Evolutionary conservation across 2,329 filamentous ascomycete species (phyloP).

Genomic region (Penicillium sp.): DNA sequence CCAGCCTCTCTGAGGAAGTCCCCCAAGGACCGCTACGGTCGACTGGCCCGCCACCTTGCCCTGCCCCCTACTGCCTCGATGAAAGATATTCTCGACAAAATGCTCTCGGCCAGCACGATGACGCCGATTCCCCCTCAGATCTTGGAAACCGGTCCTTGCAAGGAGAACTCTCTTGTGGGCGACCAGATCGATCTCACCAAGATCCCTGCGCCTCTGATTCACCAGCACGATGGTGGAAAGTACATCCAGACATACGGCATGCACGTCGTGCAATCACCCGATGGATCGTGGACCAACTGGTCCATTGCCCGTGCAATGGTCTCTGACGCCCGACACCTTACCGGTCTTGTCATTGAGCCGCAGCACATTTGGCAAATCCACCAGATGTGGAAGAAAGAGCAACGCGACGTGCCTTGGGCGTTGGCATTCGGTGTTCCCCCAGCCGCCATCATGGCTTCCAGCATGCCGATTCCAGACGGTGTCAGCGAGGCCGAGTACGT

Average conservation of each 20-base stretch:
- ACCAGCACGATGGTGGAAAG: constrained; percentile 51
- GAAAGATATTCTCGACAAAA: constrained; percentile 4
- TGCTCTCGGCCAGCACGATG: constrained; percentile 5
- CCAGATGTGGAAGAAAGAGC: constrained; percentile 50
- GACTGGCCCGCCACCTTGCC: constrained; percentile 1
- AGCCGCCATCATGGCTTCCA: constrained; percentile 51
- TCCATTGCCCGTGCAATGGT: constrained; percentile 50
- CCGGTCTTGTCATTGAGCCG: constrained; percentile 46
- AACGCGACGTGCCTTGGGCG: constrained; percentile 52
- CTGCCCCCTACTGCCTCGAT: constrained; percentile 17
- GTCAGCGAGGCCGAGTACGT: constrained; percentile 54
- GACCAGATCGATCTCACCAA: constrained; percentile 47
- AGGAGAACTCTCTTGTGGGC: constrained; percentile 43
- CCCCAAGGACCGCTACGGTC: constrained; percentile 25
- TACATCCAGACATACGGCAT: constrained; percentile 57
- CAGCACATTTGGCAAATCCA: constrained; percentile 53
- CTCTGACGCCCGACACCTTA: constrained; percentile 45
- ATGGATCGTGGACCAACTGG: constrained; percentile 50
- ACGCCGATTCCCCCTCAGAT: constrained; percentile 11
- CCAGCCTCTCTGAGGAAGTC: constrained; percentile 42
- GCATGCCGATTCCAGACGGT: constrained; percentile 54
- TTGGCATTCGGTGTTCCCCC: constrained; percentile 54
- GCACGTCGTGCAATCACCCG: constrained; percentile 50
- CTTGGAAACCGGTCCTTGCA: constrained; percentile 45
- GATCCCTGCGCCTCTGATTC: constrained; percentile 47